Base-by-base conservation (phyloP, 495 filamentous ascomycete genomes). In the Jackrogersella minutella region DNA sequence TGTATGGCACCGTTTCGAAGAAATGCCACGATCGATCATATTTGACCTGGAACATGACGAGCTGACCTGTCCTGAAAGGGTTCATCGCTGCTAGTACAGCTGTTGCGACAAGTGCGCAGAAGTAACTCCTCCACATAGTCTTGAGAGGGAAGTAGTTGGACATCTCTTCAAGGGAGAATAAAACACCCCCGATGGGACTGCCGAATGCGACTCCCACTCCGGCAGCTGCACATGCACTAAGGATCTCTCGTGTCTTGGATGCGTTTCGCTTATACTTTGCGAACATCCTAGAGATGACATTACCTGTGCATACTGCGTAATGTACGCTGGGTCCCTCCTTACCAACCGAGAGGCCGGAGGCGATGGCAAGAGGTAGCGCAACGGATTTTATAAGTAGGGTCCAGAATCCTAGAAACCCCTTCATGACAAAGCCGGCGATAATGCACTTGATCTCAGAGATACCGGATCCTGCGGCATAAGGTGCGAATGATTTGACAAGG, bases 401-500 rank as follows among this genome's bases (percentile, higher is more conserved):
- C 90, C 92, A 92, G 64, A 89, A 90, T 28, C 95, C 92, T 37
- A 99, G 83, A 71, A 98, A 99, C 5, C 95, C 95, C 75, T 99
- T 97, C 95, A 99, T 99, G 58, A 98, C 91, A 69, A 99, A 99
- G n/a, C 95, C 95, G 5, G 93, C 94, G 70, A 99, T 97, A 68
- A 99, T 99, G 77, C 95, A 98, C 78, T 99, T 99, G 79, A 99
- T 99, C 80, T 99, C 95, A 22, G 93, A 97, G 58, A 99, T 99
- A 46, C 95, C 95, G 19, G 93, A 97, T 26, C 95, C 95, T 28
- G 95, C 96, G 10, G 95, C 96, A 75, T 99, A 99, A 11, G 95
- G 96, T 9, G 95, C 93, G 77, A 96, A 98, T 0, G 88, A 88
- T 74, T 93, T 97, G 74, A 99, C 95, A 13, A 99, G 82, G 34